Evolutionary conservation across 2,329 filamentous ascomycete genomes (phyloP), one percentile per base, ranked within the genome.

Genomic region (Chrysosporium keratinophilum): DNA sequence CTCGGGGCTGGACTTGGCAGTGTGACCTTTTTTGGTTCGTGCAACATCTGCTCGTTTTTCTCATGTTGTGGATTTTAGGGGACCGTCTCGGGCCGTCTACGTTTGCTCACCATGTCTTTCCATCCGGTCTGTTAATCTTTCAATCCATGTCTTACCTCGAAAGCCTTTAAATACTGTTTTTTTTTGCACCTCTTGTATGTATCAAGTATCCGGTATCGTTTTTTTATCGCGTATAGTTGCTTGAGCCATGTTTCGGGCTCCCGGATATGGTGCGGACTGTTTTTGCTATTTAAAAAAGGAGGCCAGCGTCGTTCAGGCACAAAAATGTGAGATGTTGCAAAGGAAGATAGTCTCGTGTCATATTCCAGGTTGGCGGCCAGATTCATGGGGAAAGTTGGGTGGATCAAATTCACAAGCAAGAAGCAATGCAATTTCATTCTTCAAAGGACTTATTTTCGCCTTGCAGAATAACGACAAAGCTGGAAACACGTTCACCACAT

Each of bases 401-500:
- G 5, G 5, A 46, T 52, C 50, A 14, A 42, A 37, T 46, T 52
- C 35, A 42, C 31, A 33, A 52, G 46, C 41, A 41, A 28, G 50
- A 52, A 35, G 15, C 37, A 46, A 40, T 52, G 42, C 43, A 52
- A 52, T 46, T 52, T 52, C 41, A 19, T 52, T 48, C 3, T 35
- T 49, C 51, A 42, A 49, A 53, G 5, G 34, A 34, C 37, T 43
- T 33, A 34, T 34, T 54, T 54, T 49, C 48, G 51, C 44, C 43
- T 54, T 35, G 43, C 42, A 43, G 35, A 48, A 34, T 19, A 37
- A 48, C 23, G 47, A 50, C 37, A 50, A 50, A 43, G 41, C 28
- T 28, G 33, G 47, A 45, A 54, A 50, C 40, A 40, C 35, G 56
- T 37, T 60, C 62, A 14, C 54, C 49, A 52, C 41, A 52, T 55